phyloP scores from a whole-genome alignment of 1,284 basidiomycete species.

The Neotropicomus parvogracilis region DNA sequence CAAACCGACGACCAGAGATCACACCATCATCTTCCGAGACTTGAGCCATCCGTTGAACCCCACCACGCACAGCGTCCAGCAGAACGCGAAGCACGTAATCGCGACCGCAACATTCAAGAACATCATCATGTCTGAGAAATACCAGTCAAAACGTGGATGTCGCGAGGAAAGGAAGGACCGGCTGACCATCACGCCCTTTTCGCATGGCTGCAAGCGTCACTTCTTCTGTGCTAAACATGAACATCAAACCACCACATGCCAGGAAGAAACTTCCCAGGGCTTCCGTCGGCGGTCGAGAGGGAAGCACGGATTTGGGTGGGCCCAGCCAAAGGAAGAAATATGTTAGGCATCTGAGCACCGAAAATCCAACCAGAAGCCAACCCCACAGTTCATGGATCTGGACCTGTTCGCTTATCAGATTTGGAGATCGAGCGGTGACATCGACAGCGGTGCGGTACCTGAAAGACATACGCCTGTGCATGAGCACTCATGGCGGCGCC shows the following conservation, averaged over 20 bases:
- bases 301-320: conserved; percentile 72
- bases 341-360: conserved; percentile 76
- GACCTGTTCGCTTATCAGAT: conserved; percentile 44
- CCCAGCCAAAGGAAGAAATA: conserved; percentile 94
- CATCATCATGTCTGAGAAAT: conserved; percentile 72
- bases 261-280: conserved; percentile 85
- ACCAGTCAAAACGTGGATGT: conserved; percentile 61
- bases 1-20: conserved; percentile 27
- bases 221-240: conserved; percentile 92
- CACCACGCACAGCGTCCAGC: conserved; percentile 72
- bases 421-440: background rate
- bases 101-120: conserved; percentile 79
- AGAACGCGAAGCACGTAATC: conserved; percentile 78
- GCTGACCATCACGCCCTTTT: conserved; percentile 77
- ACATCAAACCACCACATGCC: conserved; percentile 84
- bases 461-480: conserved; percentile 85
- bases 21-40: conserved; percentile 35
- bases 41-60: conserved; percentile 78
- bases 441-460: conserved; percentile 39
- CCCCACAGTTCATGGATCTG: conserved; percentile 93
- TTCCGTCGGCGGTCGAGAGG: conserved; percentile 93
- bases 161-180: conserved; percentile 17
- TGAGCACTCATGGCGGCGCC: conserved; percentile 97
- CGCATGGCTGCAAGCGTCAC: conserved; percentile 91
- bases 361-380: conserved; percentile 80